These are phyloP conservation scores for Ceratocystis cubensis DNA, from an alignment of 2,329 filamentous ascomycete species.

Conservation along the genomic window DNA sequence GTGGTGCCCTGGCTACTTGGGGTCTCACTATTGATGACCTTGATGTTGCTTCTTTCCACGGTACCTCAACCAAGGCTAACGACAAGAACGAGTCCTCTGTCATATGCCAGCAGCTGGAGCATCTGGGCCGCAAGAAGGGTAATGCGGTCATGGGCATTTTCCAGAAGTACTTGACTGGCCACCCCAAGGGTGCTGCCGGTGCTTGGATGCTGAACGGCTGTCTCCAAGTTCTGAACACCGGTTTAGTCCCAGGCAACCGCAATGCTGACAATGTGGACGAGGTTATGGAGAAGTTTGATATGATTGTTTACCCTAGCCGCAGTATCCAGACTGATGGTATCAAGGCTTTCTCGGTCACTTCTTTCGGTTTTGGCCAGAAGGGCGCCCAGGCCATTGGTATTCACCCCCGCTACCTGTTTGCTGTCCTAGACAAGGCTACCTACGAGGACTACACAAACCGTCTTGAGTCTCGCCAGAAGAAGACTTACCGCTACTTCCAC, in stretches of 20 bases:
- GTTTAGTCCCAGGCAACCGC: slow-evolving; percentile 89
- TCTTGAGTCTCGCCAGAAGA: slow-evolving; percentile 91
- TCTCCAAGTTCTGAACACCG: slow-evolving; percentile 85
- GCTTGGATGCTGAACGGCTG: slow-evolving; percentile 99
- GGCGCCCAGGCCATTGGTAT: slow-evolving; percentile 94
- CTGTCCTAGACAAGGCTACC: slow-evolving; percentile 75
- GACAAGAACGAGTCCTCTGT: slow-evolving; percentile 99
- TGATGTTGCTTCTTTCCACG: slow-evolving; percentile 93
- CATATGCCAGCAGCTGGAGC: slow-evolving; percentile 88
- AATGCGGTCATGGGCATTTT: slow-evolving; percentile 95
- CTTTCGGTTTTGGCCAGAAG: slow-evolving; percentile 98
- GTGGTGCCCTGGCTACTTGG: slow-evolving; percentile 93
- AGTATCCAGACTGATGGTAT: slow-evolving; percentile 94
- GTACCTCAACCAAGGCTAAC: slow-evolving; percentile 94
- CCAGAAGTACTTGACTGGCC: slow-evolving; percentile 98
- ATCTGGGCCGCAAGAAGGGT: slow-evolving; percentile 90
- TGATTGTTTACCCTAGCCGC: slow-evolving; percentile 92
- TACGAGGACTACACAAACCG: slow-evolving; percentile 75
- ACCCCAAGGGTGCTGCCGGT: slow-evolving; percentile 97
- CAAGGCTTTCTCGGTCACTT: slow-evolving; percentile 98
- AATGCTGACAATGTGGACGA: slow-evolving; percentile 97
- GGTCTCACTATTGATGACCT: slow-evolving; percentile 95
- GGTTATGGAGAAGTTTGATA: slow-evolving; percentile 93
- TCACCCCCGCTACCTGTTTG: slow-evolving; percentile 90
- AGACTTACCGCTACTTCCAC: slow-evolving; percentile 97